These are phyloP conservation scores for Pseudocercospora cruenta DNA, from an alignment of 2,329 filamentous ascomycete species.

Conservation along the genomic window DNA sequence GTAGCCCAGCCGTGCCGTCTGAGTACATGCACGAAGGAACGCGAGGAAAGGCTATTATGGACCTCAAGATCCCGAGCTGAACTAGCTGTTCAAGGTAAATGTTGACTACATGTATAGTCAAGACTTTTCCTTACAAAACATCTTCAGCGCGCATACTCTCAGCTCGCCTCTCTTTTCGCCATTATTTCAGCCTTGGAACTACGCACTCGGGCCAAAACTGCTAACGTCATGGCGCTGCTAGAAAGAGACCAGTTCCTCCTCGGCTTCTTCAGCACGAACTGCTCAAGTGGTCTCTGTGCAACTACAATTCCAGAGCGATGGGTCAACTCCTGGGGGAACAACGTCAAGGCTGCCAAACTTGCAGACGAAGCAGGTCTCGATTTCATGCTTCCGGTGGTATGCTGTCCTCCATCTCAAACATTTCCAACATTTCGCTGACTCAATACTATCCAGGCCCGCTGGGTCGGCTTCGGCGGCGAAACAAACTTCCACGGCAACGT, in stretches of 20 bases:
- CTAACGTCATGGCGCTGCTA: neutral
- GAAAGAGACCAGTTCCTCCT: slow-evolving; percentile 1
- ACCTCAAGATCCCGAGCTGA: too few relatives aligned
- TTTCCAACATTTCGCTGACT: too few relatives aligned
- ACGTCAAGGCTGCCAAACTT: neutral
- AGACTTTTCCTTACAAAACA: too few relatives aligned
- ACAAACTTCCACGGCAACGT: slow-evolving; percentile 9
- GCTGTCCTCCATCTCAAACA: neutral
- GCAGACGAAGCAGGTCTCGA: slow-evolving; percentile 3
- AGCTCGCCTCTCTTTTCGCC: too few relatives aligned
- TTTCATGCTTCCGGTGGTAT: slow-evolving; percentile 2
- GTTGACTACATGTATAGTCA: too few relatives aligned
- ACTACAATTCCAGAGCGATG: slow-evolving; percentile 3
- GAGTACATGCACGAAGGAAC: too few relatives aligned
- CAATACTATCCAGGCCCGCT: neutral
- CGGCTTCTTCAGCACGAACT: slow-evolving; percentile 1
- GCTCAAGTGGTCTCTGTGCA: neutral
- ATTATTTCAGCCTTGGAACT: too few relatives aligned
- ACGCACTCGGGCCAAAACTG: too few relatives aligned
- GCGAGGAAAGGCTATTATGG: too few relatives aligned
- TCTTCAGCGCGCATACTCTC: too few relatives aligned
- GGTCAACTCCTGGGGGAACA: slow-evolving; percentile 8
- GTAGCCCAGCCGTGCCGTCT: too few relatives aligned
- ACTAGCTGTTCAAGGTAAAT: too few relatives aligned
- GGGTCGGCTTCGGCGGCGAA: slow-evolving; percentile 1